Evolutionary conservation across 345 rosid genomes (phyloP), one percentile per base, ranked within the genome.

Genomic region (Cardamine chenopodiifolia): DNA sequence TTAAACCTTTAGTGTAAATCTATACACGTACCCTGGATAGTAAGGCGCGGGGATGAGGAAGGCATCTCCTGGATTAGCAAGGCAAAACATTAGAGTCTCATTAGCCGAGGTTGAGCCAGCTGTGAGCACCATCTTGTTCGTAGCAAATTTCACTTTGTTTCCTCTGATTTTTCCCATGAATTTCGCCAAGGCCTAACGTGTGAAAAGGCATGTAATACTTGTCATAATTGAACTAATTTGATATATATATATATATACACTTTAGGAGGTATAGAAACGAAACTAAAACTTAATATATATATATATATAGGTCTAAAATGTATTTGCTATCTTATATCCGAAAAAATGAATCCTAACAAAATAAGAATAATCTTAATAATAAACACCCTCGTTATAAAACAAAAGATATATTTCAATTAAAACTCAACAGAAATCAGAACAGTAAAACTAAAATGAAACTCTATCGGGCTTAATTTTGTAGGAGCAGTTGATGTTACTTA

Each of bases 21-120:
- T 32, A 47, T 17, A 52, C 34, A 70, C 71, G 1, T 82, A 91
- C 98, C 96, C 97, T 11, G 98, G 90, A 37, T 94, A 94, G 70
- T 91, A 94, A 10, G 98, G 97, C 1, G 97, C 86, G 6, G 97
- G 98, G 62, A 94, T 78, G 62, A 94, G 98, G 58, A 94, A 79
- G 14, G 98, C 98, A 19, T 94, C 95, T 17, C 96, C 97, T 7
- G 89, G 91, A 48, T 89, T 82, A 17, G 93, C 88, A 0, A 94
- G 95, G 71, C 96, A 91, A 62, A 94, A 91, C 75, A 90, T 85
- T n/a, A 94, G 83, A 58, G 89, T 85, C 80, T 94, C 98, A 47
- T 94, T 94, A 4, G 98, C 97, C 1, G 98, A 81, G 63, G 97
- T 94, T 68, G 98, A 86, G 50, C 98, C 97, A 8, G 98, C 98